Evolutionary conservation across 805 yeast genomes (phyloP).

Genomic region (Barnettozyma siamensis): DNA sequence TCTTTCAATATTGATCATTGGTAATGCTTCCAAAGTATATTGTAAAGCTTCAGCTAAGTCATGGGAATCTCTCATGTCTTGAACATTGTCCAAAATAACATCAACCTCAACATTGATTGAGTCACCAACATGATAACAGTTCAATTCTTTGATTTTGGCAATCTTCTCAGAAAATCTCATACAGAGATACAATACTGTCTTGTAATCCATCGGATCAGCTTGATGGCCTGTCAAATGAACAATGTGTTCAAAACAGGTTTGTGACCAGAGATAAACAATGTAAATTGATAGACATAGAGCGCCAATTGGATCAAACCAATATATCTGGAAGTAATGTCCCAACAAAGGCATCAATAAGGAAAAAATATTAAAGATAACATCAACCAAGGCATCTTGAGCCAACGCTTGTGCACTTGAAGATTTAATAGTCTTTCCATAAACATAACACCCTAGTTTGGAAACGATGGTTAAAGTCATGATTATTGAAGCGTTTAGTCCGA

Average conservation of each 20-base stretch:
- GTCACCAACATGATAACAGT: slow-evolving; percentile 78
- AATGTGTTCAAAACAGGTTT: slow-evolving; percentile 64
- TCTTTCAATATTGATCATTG: slow-evolving; percentile 68
- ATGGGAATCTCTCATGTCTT: slow-evolving; percentile 61
- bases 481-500: slow-evolving; percentile 43
- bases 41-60: slow-evolving; percentile 80
- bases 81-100: slow-evolving; percentile 46
- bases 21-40: slow-evolving; percentile 72
- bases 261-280: slow-evolving; percentile 58
- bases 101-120: slow-evolving; percentile 72
- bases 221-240: slow-evolving; percentile 70
- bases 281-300: slow-evolving; percentile 60
- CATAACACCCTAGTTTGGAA: slow-evolving; percentile 54
- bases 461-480: slow-evolving; percentile 63
- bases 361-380: slow-evolving; percentile 64
- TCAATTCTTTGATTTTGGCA: slow-evolving; percentile 55
- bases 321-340: slow-evolving; percentile 45
- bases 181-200: slow-evolving; percentile 62
- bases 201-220: slow-evolving; percentile 56
- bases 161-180: slow-evolving; percentile 65
- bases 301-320: slow-evolving; percentile 77
- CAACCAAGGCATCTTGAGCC: slow-evolving; percentile 79
- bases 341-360: slow-evolving; percentile 65
- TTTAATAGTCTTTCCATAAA: slow-evolving; percentile 53
- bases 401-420: slow-evolving; percentile 71